These are phyloP conservation scores for Lagenaria siceraria DNA, from an alignment of 306 rosid genomes.

Conservation along the genomic window DNA sequence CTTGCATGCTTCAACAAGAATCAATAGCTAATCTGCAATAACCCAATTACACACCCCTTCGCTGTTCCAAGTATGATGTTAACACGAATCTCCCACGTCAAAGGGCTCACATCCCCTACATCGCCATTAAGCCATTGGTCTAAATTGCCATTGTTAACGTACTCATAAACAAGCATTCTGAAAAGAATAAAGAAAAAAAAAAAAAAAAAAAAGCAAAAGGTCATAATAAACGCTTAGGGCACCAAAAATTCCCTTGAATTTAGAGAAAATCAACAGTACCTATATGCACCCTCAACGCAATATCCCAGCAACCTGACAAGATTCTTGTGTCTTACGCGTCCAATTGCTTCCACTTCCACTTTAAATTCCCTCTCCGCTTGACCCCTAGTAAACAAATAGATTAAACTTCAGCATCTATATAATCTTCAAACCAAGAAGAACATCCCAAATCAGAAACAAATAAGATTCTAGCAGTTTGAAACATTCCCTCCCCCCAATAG, in stretches of 20 bases:
- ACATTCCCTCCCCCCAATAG: not conserved
- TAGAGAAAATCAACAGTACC: slow-evolving; percentile 27
- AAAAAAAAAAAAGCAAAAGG: slow-evolving; percentile 13
- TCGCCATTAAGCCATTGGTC: slow-evolving; percentile 98
- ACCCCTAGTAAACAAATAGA: slow-evolving; percentile 38
- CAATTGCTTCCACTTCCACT: slow-evolving; percentile 90
- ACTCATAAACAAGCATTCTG: slow-evolving; percentile 99
- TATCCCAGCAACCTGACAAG: slow-evolving; percentile 95
- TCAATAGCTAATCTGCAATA: not conserved
- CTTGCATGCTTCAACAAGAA: not conserved
- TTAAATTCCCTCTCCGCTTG: slow-evolving; percentile 96
- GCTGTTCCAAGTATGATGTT: slow-evolving; percentile 77
- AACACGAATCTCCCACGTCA: slow-evolving; percentile 87
- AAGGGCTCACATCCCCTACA: slow-evolving; percentile 76
- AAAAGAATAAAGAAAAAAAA: too few relatives aligned
- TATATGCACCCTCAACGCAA: slow-evolving; percentile 97
- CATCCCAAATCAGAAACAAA: not conserved
- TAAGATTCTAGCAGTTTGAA: not conserved
- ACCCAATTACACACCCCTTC: slow-evolving; percentile 49
- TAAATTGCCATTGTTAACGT: slow-evolving; percentile 83
- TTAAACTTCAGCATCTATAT: slow-evolving; percentile 6
- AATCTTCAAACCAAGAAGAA: slow-evolving; percentile 6
- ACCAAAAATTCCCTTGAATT: slow-evolving; percentile 5
- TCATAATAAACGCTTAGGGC: slow-evolving; percentile 5
- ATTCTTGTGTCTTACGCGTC: slow-evolving; percentile 96